A percentile compares a stretch with the other conserved stretches of the same genome.
These are phyloP conservation scores for Salvia sclarea DNA, from an alignment of 305 asterid species.

Conservation along the genomic window DNA sequence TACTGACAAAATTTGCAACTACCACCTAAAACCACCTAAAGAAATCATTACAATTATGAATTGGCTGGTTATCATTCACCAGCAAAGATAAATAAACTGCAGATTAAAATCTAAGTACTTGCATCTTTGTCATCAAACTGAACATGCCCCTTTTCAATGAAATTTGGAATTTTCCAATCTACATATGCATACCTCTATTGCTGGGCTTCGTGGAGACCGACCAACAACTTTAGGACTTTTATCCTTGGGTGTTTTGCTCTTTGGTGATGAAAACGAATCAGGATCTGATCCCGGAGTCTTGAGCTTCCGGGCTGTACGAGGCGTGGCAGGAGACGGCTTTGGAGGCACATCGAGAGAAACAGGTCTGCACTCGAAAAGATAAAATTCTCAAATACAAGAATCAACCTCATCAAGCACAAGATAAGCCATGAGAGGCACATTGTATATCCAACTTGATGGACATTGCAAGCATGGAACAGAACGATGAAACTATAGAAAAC, in stretches of 20 bases:
- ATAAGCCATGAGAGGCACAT: no score
- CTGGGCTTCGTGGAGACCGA: constrained; percentile 75
- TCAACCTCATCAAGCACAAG: constrained; percentile 5
- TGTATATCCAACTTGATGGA: neutral
- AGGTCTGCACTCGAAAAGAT: constrained; percentile 43
- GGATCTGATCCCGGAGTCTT: constrained; percentile 50
- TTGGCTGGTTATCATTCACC: neutral
- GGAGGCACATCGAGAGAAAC: constrained; percentile 64
- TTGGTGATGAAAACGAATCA: constrained; percentile 56
- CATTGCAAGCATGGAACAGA: neutral
- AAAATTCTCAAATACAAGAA: neutral
- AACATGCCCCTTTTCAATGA: neutral
- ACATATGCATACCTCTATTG: constrained; percentile 53
- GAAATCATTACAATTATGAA: neutral
- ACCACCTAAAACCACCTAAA: neutral
- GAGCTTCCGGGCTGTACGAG: constrained; percentile 60
- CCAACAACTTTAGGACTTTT: constrained; percentile 67
- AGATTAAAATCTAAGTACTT: neutral
- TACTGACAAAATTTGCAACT: neutral
- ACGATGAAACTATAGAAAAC: neutral
- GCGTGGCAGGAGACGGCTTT: constrained; percentile 54
- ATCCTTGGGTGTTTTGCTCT: constrained; percentile 58
- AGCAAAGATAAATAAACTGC: neutral
- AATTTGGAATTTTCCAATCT: neutral
- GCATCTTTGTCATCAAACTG: constrained; percentile 1